A percentile compares a stretch with the other conserved stretches of the same genome.
These are phyloP conservation scores for Earliella scabrosa DNA, from an alignment of 1,284 basidiomycete species.

Conservation along the genomic window DNA sequence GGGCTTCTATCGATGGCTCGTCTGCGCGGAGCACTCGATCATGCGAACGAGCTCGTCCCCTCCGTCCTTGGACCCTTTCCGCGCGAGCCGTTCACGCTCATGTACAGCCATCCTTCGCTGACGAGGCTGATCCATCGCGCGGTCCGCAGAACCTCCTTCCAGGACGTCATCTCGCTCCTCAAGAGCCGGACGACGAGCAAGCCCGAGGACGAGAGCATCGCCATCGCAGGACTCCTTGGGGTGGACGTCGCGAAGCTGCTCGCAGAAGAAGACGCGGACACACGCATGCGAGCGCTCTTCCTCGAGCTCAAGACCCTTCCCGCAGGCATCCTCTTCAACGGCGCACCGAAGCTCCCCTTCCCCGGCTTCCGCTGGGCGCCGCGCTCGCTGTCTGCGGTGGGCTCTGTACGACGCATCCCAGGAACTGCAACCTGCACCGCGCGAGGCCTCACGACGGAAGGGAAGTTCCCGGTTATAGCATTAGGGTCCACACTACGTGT, in stretches of 20 bases:
- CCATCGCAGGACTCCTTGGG: too few relatives aligned
- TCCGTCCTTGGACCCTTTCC: background rate
- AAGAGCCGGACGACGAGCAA: slow-evolving; percentile 11
- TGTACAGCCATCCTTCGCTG: too few relatives aligned
- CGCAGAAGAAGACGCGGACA: background rate
- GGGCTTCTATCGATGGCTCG: background rate
- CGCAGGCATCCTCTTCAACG: background rate
- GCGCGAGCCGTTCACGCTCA: background rate
- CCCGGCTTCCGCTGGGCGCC: background rate
- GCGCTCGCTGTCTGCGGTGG: background rate
- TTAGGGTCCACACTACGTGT: too few relatives aligned
- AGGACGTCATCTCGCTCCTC: slow-evolving; percentile 3
- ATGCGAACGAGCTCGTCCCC: background rate
- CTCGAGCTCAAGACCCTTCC: background rate
- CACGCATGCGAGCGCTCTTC: slow-evolving; percentile 1
- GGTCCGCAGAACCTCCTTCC: too few relatives aligned
- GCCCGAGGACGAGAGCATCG: slow-evolving; percentile 15
- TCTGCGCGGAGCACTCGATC: background rate
- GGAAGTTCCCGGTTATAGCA: background rate
- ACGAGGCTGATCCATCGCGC: too few relatives aligned
- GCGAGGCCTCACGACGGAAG: background rate
- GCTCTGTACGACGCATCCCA: background rate
- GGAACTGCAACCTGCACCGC: background rate
- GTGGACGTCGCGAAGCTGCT: slow-evolving; percentile 9
- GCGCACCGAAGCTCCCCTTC: background rate